Conservation (phyloP, 768 basidiomycete species). For the Boletus bicolor region DNA sequence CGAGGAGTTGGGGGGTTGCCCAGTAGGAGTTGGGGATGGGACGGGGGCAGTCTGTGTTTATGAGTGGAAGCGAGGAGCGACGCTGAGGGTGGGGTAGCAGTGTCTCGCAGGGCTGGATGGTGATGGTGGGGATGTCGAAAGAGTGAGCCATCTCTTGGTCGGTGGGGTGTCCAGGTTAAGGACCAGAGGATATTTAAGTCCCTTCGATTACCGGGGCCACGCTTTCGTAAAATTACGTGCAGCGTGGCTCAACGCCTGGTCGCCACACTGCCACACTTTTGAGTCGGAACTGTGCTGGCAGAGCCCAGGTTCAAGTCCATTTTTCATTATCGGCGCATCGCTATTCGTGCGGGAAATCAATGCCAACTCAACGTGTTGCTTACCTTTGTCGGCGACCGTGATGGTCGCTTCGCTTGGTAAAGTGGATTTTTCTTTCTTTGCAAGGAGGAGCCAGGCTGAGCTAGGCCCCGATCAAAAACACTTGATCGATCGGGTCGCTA, state of each 20-base stretch:
- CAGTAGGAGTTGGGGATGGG: conserved; percentile 86
- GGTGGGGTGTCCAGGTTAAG: background rate
- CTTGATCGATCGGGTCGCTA: conserved; percentile 12
- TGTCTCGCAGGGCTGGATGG: conserved; percentile 6
- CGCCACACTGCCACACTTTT: conserved; percentile 9
- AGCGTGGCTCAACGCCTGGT: conserved; percentile 10
- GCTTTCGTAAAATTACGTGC: background rate
- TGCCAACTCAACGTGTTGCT: conserved; percentile 5
- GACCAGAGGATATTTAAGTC: conserved; percentile 14
- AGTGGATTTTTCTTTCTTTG: background rate
- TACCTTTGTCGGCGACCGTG: conserved; percentile 5
- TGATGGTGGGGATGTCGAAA: conserved; percentile 8
- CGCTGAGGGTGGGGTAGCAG: conserved; percentile 2
- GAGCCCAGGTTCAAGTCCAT: conserved; percentile 5
- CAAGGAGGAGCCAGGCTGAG: conserved; percentile 5
- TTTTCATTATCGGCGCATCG: conserved; percentile 18
- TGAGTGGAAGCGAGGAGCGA: conserved; percentile 18
- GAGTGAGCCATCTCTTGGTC: conserved; percentile 6
- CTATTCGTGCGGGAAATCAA: background rate
- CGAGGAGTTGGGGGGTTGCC: conserved; percentile 69
- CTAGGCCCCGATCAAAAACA: conserved; percentile 3
- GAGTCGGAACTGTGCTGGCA: background rate
- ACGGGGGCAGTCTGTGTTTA: conserved; percentile 32
- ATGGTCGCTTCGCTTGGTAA: background rate
- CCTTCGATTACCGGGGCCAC: conserved; percentile 4